Percentiles rank a stretch among this genome's conserved stretches.
Evolutionary conservation across 148 eudicot species (phyloP).

Genomic region (Rhododendron vialii): DNA sequence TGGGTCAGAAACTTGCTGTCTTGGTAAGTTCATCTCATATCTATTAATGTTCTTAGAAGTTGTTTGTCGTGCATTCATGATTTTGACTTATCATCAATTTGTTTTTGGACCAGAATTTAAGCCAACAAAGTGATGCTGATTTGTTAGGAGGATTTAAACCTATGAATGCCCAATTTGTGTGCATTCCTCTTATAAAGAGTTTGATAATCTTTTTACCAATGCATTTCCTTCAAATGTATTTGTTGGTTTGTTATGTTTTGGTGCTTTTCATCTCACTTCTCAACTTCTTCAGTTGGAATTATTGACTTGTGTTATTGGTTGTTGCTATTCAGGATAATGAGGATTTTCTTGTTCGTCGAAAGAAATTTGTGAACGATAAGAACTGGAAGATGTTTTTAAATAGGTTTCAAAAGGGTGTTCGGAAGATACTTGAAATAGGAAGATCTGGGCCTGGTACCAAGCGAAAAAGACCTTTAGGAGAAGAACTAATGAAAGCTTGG

Average conservation of each 20-base stretch:
- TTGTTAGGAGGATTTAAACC: constrained; percentile 91
- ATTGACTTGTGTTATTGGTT: constrained; percentile 8
- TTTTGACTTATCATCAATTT: constrained; percentile 2
- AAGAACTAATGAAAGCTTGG: constrained; percentile 44
- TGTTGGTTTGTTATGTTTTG: background rate
- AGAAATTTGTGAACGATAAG: constrained; percentile 39
- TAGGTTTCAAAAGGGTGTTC: constrained; percentile 45
- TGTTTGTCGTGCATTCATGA: background rate
- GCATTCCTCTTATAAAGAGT: constrained; percentile 77
- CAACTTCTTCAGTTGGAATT: background rate
- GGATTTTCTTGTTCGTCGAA: constrained; percentile 32
- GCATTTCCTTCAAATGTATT: constrained; percentile 65
- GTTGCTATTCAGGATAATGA: constrained; percentile 45
- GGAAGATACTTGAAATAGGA: constrained; percentile 28
- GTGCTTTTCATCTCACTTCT: background rate
- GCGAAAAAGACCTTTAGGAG: constrained; percentile 58
- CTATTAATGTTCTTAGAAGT: background rate
- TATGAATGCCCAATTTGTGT: constrained; percentile 63
- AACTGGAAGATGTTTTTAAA: constrained; percentile 59
- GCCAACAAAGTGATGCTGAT: constrained; percentile 99
- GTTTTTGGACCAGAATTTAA: constrained; percentile 61
- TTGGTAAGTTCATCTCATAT: background rate
- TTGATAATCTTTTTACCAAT: constrained; percentile 46
- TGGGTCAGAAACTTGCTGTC: no score
- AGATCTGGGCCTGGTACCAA: constrained; percentile 47